Percentiles rank a stretch among this genome's conserved stretches.
Evolutionary conservation across 805 yeast genomes (phyloP).

Genomic region (Millerago galiae): DNA sequence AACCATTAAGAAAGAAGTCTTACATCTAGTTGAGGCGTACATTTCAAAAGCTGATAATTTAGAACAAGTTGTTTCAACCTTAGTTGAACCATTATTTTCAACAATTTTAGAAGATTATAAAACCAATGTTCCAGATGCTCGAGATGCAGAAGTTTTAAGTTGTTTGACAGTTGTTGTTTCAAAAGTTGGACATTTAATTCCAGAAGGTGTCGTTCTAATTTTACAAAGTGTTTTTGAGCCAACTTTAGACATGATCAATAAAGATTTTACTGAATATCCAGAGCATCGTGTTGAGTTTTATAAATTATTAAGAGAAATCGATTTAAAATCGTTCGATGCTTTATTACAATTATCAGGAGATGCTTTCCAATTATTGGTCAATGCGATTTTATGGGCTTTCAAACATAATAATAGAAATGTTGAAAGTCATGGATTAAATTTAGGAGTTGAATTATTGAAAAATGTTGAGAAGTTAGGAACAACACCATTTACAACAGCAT

Average conservation of each 20-base stretch:
- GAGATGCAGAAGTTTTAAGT: constrained; percentile 95
- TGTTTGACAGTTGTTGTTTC: constrained; percentile 88
- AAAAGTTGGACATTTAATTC: constrained; percentile 81
- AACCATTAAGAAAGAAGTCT: constrained; percentile 91
- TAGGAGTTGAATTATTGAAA: constrained; percentile 75
- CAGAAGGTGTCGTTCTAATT: constrained; percentile 82
- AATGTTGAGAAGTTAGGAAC: constrained; percentile 75
- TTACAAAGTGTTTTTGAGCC: constrained; percentile 89
- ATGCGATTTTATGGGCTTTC: constrained; percentile 96
- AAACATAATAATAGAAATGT: constrained; percentile 97
- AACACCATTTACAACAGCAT: constrained; percentile 71
- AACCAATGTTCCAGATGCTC: constrained; percentile 86
- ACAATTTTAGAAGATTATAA: constrained; percentile 89
- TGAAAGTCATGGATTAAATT: constrained; percentile 82
- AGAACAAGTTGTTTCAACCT: constrained; percentile 76
- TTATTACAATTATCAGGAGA: constrained; percentile 83
- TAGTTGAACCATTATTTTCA: constrained; percentile 74
- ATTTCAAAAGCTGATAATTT: constrained; percentile 76
- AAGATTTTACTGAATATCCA: constrained; percentile 93
- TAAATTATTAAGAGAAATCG: constrained; percentile 80
- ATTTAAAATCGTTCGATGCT: constrained; percentile 79
- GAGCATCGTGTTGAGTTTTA: constrained; percentile 97
- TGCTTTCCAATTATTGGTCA: constrained; percentile 84
- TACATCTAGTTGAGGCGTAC: constrained; percentile 84
- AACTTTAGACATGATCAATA: constrained; percentile 91